These are phyloP conservation scores for Arthrobotrys megalospora DNA, from an alignment of 2,329 filamentous ascomycete genomes.

Conservation along the genomic window DNA sequence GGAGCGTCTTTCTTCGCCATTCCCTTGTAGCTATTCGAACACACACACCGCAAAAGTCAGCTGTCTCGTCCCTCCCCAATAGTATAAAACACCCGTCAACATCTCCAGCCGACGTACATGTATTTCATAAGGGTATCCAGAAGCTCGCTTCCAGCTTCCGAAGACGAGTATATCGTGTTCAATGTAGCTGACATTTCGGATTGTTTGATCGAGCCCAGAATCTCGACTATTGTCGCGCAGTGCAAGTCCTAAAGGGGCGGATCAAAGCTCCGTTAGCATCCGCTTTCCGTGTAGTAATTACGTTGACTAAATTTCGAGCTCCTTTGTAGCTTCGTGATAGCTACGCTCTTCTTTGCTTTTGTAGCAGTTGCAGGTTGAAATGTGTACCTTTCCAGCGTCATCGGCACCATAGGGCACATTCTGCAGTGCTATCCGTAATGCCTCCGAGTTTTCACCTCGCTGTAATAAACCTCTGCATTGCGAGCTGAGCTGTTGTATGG, in stretches of 20 bases:
- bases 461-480: conserved; percentile 63
- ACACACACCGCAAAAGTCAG: conserved; percentile 62
- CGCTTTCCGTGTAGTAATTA: conserved; percentile 19
- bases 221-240: conserved; percentile 88
- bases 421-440: conserved; percentile 62
- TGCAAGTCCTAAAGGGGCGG: conserved; percentile 79
- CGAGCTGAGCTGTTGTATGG: conserved; percentile 62
- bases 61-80: conserved; percentile 3
- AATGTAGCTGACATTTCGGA: conserved; percentile 94
- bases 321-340: background rate
- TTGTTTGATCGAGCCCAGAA: conserved; percentile 95
- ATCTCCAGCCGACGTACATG: conserved; percentile 74
- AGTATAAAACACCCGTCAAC: background rate
- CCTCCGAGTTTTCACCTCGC: conserved; percentile 63
- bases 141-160: conserved; percentile 83
- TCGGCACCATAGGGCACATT: conserved; percentile 64
- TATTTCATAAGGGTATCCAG: conserved; percentile 98
- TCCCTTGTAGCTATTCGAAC: conserved; percentile 59
- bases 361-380: background rate
- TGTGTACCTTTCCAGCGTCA: conserved; percentile 63
- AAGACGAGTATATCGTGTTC: conserved; percentile 80
- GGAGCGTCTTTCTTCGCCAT: conserved; percentile 57
- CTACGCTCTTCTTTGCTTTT: background rate
- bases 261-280: conserved; percentile 54
- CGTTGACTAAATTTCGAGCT: background rate